phyloP scores from a whole-genome alignment of 2,329 filamentous ascomycete genomes.

The Aspergillus persii region DNA sequence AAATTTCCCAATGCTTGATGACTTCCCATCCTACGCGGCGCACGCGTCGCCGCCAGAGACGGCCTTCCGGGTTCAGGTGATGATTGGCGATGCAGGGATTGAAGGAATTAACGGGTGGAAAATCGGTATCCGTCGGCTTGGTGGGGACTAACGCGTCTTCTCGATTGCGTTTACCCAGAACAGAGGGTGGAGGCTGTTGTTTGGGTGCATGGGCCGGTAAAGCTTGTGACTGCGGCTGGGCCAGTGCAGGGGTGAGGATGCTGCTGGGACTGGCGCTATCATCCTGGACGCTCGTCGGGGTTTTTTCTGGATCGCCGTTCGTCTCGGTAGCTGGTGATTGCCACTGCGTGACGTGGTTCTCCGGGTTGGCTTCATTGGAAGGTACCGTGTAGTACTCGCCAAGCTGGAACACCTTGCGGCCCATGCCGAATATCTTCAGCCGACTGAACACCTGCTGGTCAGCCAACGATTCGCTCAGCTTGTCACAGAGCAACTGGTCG shows the following conservation, averaged over 20 bases:
- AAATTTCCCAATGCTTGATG: slow-evolving; percentile 44
- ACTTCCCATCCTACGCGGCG: slow-evolving; percentile 41
- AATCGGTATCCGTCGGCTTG: neutral
- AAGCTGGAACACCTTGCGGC: slow-evolving; percentile 40
- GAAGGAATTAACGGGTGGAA: slow-evolving; percentile 2
- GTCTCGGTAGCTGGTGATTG: slow-evolving; percentile 11
- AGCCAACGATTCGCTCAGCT: slow-evolving; percentile 30
- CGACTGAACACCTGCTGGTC: slow-evolving; percentile 32
- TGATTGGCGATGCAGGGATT: neutral
- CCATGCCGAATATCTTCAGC: slow-evolving; percentile 38
- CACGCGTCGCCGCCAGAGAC: slow-evolving; percentile 33
- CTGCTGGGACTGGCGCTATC: neutral
- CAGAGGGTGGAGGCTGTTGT: slow-evolving; percentile 1
- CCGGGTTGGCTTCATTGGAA: slow-evolving; percentile 1
- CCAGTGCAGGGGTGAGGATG: neutral
- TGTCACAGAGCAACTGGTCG: slow-evolving; percentile 32
- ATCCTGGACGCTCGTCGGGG: neutral
- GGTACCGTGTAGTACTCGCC: slow-evolving; percentile 37
- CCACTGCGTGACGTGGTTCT: slow-evolving; percentile 13
- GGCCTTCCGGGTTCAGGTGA: slow-evolving; percentile 9
- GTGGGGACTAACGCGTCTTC: slow-evolving; percentile 9
- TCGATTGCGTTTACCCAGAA: slow-evolving; percentile 22
- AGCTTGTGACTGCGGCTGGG: neutral
- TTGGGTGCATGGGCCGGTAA: neutral
- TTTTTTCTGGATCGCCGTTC: slow-evolving; percentile 2